These are phyloP conservation scores for Penicillium atrosanguineum DNA, from an alignment of 495 filamentous ascomycete species.

Conservation along the genomic window DNA sequence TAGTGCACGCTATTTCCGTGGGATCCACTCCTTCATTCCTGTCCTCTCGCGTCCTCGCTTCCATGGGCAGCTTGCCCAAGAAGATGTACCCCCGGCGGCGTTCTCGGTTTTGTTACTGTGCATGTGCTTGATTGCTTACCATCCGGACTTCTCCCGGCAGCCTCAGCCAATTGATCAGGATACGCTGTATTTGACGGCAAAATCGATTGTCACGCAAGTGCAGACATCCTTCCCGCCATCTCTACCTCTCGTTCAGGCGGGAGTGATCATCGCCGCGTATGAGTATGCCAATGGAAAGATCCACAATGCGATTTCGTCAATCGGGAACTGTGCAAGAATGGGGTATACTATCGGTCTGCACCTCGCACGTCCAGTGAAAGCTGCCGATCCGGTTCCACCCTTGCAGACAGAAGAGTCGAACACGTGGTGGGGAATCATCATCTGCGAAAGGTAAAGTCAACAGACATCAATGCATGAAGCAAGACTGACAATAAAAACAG, in stretches of 20 bases:
- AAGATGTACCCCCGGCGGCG: conserved; percentile 8
- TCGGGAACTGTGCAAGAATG: conserved; percentile 30
- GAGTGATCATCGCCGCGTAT: conserved; percentile 28
- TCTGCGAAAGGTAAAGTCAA: conserved; percentile 1
- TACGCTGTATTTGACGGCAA: conserved; percentile 33
- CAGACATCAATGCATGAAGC: no score
- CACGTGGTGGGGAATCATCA: conserved; percentile 33
- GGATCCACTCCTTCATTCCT: conserved; percentile 33
- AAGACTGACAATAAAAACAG: no score
- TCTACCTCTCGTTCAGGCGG: conserved; percentile 35
- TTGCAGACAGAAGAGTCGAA: conserved; percentile 25
- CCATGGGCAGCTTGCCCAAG: conserved; percentile 18
- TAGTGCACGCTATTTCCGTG: conserved; percentile 32
- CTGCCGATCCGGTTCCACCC: not conserved
- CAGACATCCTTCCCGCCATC: conserved; percentile 27
- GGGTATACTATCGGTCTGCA: conserved; percentile 16
- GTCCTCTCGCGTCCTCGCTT: conserved; percentile 36
- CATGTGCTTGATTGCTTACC: conserved; percentile 34
- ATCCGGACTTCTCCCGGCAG: not conserved
- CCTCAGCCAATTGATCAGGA: conserved; percentile 9
- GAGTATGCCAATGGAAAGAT: conserved; percentile 29
- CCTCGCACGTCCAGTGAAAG: conserved; percentile 17
- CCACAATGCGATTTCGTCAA: conserved; percentile 28
- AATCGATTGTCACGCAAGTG: conserved; percentile 34
- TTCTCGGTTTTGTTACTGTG: conserved; percentile 34